Conservation (phyloP, 345 rosid species). For the Laguncularia racemosa region DNA sequence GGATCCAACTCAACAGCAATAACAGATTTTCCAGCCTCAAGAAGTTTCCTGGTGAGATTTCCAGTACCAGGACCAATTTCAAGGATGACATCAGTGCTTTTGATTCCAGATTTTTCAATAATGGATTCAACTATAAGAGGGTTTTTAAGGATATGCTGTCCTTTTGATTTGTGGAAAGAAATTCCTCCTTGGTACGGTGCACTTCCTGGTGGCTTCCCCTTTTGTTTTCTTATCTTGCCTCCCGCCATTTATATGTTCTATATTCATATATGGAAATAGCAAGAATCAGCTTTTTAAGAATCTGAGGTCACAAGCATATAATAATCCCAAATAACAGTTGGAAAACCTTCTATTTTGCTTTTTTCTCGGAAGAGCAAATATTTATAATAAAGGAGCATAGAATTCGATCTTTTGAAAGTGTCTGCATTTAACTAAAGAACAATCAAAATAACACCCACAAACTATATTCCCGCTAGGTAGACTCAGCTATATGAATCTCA, state of each 20-base stretch:
- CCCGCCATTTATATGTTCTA: conserved; percentile 47
- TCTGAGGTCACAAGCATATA: too few species aligned
- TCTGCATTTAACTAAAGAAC: too few species aligned
- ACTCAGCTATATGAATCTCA: too few species aligned
- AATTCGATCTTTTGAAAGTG: too few species aligned
- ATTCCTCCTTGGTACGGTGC: conserved; percentile 83
- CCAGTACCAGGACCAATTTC: conserved; percentile 96
- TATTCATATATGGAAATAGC: too few species aligned
- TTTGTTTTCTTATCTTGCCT: conserved; percentile 77
- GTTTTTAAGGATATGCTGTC: conserved; percentile 84
- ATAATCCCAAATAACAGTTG: too few species aligned
- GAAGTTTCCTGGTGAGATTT: conserved; percentile 86
- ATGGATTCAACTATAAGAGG: conserved; percentile 77
- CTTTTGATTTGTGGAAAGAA: conserved; percentile 83
- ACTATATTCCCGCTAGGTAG: too few species aligned
- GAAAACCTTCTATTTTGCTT: too few species aligned
- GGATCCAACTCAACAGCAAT: conserved; percentile 84
- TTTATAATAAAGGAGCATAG: too few species aligned
- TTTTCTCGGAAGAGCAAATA: too few species aligned
- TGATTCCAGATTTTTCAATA: conserved; percentile 80
- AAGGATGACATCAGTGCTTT: conserved; percentile 70
- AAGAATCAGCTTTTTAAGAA: too few species aligned
- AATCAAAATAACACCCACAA: too few species aligned
- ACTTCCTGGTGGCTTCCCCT: conserved; percentile 26
- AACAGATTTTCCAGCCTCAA: conserved; percentile 75